A percentile compares a stretch with the other conserved stretches of the same genome.
Conservation (phyloP, 2,329 filamentous ascomycete species). For the Fusarium bactridioides region DNA sequence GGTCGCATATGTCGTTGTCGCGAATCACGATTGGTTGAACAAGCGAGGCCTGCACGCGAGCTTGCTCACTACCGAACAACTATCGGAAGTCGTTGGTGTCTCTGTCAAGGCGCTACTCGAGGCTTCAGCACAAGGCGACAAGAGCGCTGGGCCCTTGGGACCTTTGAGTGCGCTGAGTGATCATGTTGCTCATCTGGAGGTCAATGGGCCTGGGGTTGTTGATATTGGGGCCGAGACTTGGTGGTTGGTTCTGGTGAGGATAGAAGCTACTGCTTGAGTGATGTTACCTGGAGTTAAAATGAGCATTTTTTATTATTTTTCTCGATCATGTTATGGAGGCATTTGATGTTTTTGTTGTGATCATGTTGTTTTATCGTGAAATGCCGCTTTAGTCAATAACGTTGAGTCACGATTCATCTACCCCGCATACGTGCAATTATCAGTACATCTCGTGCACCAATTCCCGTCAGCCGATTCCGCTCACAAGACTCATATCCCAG, state of each 20-base stretch:
- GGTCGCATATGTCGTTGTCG: conserved; percentile 51
- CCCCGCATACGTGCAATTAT: conserved; percentile 18
- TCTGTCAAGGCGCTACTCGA: conserved; percentile 52
- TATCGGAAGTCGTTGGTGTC: conserved; percentile 41
- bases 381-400: not conserved
- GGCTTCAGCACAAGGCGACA: conserved; percentile 40
- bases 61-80: conserved; percentile 46
- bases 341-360: not conserved
- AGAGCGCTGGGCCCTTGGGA: conserved; percentile 9
- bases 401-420: conserved; percentile 10
- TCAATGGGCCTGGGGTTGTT: conserved; percentile 36
- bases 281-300: not conserved
- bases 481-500: conserved; percentile 18
- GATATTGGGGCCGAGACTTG: conserved; percentile 42
- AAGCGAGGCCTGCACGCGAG: conserved; percentile 49
- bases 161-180: conserved; percentile 40
- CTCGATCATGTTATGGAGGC: accelerated
- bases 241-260: conserved; percentile 47
- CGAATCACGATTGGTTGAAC: conserved; percentile 54
- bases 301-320: not conserved
- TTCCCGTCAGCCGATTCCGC: conserved; percentile 18
- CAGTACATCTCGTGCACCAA: conserved; percentile 12
- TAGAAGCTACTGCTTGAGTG: not conserved
- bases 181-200: conserved; percentile 43
- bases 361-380: not conserved